Evolutionary conservation across 2,329 filamentous ascomycete genomes (phyloP), one percentile per base, ranked within the genome.

Genomic region (Talaromyces sp.): DNA sequence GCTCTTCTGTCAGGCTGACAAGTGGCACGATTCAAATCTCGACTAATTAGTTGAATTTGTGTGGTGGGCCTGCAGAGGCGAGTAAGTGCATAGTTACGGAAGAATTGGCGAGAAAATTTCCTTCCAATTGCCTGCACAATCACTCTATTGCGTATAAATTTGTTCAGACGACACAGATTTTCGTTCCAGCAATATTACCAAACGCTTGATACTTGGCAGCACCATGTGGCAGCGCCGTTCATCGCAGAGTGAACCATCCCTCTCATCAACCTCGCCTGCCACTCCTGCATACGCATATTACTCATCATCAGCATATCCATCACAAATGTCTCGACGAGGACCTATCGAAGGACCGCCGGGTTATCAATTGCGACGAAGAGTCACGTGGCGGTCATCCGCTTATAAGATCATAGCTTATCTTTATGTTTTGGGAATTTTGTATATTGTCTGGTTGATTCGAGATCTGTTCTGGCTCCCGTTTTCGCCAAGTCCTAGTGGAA

Each of bases 351-450:
- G 75, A n/a, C 77, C 77, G 39, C 72, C 75, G 69, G 77, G 77
- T 66, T 74, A 76, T 47, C 72, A 75, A 59, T 69, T 79, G 45
- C 76, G 76, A 66, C 76, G 77, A 37, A 73, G 77, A 67, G 76
- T 79, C 68, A 79, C 76, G 68, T 79, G 77, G 77, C 76, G 77
- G 41, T 79, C 77, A 13, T 78, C 76, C 16, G 78, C 76, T 22
- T 79, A 79, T 72, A 79, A 78, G 67, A 69, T 79, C 49, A 73
- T 79, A 70, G 76, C 77, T 7, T 78, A 75, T 45, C 69, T 79
- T 22, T 79, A 77, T 75, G 75, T 79, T 24, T 63, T 78, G 54
- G 75, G 74, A 13, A 75, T 79, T 9, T 69, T 79, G 52, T 79
- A 78, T 64, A 75, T 79, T 63, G 73, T 78, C 62, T 79, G 76